Conservation (phyloP, 140 eudicot species). For the Cichorium intybus region DNA sequence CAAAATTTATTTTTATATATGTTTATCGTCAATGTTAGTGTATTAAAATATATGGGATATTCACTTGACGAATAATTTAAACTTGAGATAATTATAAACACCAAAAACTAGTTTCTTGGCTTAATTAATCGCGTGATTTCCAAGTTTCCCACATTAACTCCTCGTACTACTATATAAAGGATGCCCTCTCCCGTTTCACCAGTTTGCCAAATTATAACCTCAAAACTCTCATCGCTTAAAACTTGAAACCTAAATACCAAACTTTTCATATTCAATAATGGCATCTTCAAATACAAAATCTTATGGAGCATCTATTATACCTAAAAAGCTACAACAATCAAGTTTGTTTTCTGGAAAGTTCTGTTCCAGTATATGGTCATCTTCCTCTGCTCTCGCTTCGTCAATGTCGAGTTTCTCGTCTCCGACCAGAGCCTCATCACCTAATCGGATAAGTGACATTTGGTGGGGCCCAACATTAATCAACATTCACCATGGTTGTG, state of each 20-base stretch:
- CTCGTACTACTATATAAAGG: constrained; percentile 43
- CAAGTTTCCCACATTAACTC: too few species aligned
- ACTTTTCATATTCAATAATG: constrained; percentile 23
- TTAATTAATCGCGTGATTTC: too few species aligned
- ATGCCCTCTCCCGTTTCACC: not conserved
- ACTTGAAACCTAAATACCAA: constrained; percentile 18
- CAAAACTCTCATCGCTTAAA: constrained; percentile 10
- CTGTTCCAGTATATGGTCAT: constrained; percentile 38
- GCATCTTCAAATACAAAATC: constrained; percentile 38
- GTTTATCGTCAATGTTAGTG: too few species aligned
- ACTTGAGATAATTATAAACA: too few species aligned
- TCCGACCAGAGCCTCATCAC: constrained; percentile 28
- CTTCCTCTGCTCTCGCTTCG: constrained; percentile 29
- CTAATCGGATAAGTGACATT: constrained; percentile 31
- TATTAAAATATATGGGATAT: too few species aligned
- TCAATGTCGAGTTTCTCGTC: constrained; percentile 25
- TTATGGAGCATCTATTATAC: constrained; percentile 8
- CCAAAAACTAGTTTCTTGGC: too few species aligned
- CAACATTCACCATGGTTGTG: constrained; percentile 1
- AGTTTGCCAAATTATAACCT: constrained; percentile 34
- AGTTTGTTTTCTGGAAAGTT: constrained; percentile 43
- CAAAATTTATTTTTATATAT: too few species aligned
- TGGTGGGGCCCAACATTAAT: too few species aligned
- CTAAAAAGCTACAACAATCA: constrained; percentile 31
- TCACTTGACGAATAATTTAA: too few species aligned